These are phyloP conservation scores for Podaxis sp. DNA, from an alignment of 768 basidiomycete genomes.

Conservation along the genomic window DNA sequence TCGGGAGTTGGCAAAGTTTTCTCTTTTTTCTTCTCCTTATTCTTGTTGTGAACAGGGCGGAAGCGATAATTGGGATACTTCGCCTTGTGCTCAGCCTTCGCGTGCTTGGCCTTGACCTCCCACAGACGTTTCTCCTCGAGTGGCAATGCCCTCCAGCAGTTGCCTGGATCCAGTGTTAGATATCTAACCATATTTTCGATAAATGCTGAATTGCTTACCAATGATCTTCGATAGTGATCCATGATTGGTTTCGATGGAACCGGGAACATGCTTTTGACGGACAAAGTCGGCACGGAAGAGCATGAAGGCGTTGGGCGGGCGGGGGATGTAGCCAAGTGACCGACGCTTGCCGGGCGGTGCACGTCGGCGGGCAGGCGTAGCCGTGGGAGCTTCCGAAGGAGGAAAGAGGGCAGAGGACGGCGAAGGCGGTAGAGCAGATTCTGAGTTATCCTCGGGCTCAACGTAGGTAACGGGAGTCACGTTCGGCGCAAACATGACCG, in stretches of 20 bases:
- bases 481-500: constrained; percentile 30
- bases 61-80: constrained; percentile 68
- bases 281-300: constrained; percentile 84
- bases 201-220: constrained; percentile 30
- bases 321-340: constrained; percentile 66
- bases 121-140: constrained; percentile 70
- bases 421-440: constrained; percentile 13
- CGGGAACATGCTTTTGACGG: constrained; percentile 75
- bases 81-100: constrained; percentile 70
- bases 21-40: constrained; percentile 40
- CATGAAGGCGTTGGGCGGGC: constrained; percentile 86
- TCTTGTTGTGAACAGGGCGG: constrained; percentile 54
- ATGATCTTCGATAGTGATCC: constrained; percentile 74
- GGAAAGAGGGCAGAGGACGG: constrained; percentile 23
- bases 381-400: constrained; percentile 18
- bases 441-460: constrained; percentile 19
- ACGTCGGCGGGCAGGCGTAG: constrained; percentile 23
- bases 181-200: constrained; percentile 25
- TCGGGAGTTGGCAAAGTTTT: constrained; percentile 41
- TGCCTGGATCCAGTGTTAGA: constrained; percentile 39
- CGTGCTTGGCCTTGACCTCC: constrained; percentile 72
- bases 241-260: constrained; percentile 76
- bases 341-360: constrained; percentile 61
- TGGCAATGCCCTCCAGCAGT: constrained; percentile 74
- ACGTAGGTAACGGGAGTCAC: constrained; percentile 28